Percentiles rank a stretch among this genome's conserved stretches.
Evolutionary conservation across 1,139 yeast genomes (phyloP).

Genomic region (Candida pseudoviswanathii): DNA sequence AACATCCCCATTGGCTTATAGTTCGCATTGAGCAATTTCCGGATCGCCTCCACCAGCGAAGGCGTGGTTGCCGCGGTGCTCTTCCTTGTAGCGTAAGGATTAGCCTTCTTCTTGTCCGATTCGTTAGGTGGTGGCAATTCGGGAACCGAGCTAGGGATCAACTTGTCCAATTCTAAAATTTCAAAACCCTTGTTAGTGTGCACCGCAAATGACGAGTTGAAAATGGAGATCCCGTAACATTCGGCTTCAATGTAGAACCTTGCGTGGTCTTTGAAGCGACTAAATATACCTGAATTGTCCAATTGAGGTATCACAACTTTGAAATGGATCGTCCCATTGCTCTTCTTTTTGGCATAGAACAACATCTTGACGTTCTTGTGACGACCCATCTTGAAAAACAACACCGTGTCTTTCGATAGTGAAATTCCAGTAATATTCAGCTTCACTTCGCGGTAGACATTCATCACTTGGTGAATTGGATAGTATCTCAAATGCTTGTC

Average conservation of each 20-base stretch:
- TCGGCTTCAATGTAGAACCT: slow-evolving; percentile 54
- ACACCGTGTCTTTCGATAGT: slow-evolving; percentile 41
- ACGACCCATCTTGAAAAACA: slow-evolving; percentile 62
- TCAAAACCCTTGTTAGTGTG: slow-evolving; percentile 74
- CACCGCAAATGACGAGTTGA: slow-evolving; percentile 64
- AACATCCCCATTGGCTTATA: slow-evolving; percentile 64
- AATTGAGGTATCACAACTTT: slow-evolving; percentile 53
- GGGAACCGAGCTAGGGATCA: slow-evolving; percentile 59
- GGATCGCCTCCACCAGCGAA: slow-evolving; percentile 34
- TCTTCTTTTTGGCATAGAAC: slow-evolving; percentile 54
- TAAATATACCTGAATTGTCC: slow-evolving; percentile 52
- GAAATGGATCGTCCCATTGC: slow-evolving; percentile 50
- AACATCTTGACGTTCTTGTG: slow-evolving; percentile 62
- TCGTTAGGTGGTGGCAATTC: slow-evolving; percentile 18
- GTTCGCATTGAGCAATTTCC: slow-evolving; percentile 37
- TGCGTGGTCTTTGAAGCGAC: slow-evolving; percentile 51
- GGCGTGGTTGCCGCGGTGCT: slow-evolving; percentile 14
- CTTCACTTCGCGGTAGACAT: slow-evolving; percentile 38
- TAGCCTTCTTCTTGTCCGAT: slow-evolving; percentile 20
- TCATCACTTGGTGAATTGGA: slow-evolving; percentile 50
- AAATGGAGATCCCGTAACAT: slow-evolving; percentile 57
- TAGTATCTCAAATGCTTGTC: slow-evolving; percentile 64
- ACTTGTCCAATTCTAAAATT: slow-evolving; percentile 61
- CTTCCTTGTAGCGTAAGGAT: slow-evolving; percentile 33
- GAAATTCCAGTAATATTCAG: slow-evolving; percentile 33